Conservation (phyloP, 2,329 filamentous ascomycete species). For the Ceratocystiopsis sp. region DNA sequence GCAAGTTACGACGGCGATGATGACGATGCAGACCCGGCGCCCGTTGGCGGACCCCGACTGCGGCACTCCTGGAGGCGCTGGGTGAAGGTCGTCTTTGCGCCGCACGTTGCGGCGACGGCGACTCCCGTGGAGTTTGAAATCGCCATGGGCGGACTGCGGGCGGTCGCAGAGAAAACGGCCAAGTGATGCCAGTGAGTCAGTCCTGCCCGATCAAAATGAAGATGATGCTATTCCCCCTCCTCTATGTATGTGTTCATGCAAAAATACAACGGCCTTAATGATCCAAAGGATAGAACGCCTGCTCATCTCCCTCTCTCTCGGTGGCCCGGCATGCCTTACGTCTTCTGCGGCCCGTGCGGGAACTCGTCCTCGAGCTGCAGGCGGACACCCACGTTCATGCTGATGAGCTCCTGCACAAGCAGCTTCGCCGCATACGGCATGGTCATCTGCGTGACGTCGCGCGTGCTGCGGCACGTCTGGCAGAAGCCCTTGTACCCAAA, state of each 20-base stretch:
- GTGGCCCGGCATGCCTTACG: neutral
- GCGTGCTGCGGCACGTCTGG: slow-evolving; percentile 74
- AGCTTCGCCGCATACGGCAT: slow-evolving; percentile 97
- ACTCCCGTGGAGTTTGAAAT: slow-evolving; percentile 55
- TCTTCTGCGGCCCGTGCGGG: slow-evolving; percentile 34
- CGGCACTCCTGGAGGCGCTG: slow-evolving; percentile 44
- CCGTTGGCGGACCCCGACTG: slow-evolving; percentile 13
- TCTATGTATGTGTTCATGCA: neutral
- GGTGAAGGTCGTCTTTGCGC: slow-evolving; percentile 81
- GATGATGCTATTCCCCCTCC: no score
- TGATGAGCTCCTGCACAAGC: slow-evolving; percentile 85
- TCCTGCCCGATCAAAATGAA: no score
- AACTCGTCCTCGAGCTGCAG: slow-evolving; percentile 91
- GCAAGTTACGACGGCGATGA: slow-evolving; percentile 3
- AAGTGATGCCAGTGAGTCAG: neutral
- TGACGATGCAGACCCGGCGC: slow-evolving; percentile 15
- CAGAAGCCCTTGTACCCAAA: slow-evolving; percentile 95
- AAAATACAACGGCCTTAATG: neutral
- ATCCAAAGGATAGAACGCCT: neutral
- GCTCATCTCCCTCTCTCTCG: neutral
- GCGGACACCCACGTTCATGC: slow-evolving; percentile 95
- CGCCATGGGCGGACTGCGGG: slow-evolving; percentile 42
- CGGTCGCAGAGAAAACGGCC: neutral
- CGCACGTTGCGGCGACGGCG: slow-evolving; percentile 47
- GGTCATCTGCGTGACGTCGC: slow-evolving; percentile 76